These are phyloP conservation scores for Casuarina cunninghamiana DNA, from an alignment of 306 rosid species.

Conservation along the genomic window DNA sequence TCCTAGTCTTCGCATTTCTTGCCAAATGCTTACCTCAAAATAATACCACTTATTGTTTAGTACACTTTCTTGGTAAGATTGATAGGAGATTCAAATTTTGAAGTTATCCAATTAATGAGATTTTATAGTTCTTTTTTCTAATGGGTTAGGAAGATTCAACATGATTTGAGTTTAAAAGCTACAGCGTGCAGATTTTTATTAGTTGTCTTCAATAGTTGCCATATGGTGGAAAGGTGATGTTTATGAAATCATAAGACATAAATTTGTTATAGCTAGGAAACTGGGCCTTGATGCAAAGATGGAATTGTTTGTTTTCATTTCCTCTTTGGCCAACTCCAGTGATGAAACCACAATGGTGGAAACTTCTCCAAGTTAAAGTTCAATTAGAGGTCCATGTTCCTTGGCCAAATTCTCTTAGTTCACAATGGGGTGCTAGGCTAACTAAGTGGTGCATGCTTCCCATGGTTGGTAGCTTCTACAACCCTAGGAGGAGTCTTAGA, in stretches of 20 bases:
- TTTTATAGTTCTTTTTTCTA: conserved; percentile 11
- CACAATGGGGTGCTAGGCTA: conserved; percentile 10
- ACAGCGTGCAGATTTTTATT: no score
- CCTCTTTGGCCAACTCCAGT: conserved; percentile 25
- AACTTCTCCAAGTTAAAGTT: conserved; percentile 13
- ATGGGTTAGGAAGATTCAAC: conserved; percentile 16
- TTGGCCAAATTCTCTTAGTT: conserved; percentile 17
- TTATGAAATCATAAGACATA: neutral
- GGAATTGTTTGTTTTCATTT: conserved; percentile 26
- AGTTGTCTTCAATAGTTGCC: conserved; percentile 32
- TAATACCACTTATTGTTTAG: neutral
- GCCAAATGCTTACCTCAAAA: conserved; percentile 18
- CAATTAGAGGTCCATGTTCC: conserved; percentile 33
- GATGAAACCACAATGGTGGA: conserved; percentile 26
- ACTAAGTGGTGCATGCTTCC: conserved; percentile 20
- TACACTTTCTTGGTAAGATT: conserved; percentile 4
- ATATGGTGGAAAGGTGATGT: conserved; percentile 5
- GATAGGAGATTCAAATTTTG: neutral
- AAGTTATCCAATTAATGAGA: neutral
- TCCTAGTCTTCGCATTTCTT: conserved; percentile 15
- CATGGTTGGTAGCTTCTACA: conserved; percentile 15
- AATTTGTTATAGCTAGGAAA: neutral
- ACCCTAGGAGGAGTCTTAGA: conserved; percentile 17
- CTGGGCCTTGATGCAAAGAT: conserved; percentile 29
- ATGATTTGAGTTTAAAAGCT: conserved; percentile 19